Percentiles rank a stretch among this genome's conserved stretches.
phyloP scores from a whole-genome alignment of 2,329 filamentous ascomycete genomes.

The Trichocomaceae sp. region DNA sequence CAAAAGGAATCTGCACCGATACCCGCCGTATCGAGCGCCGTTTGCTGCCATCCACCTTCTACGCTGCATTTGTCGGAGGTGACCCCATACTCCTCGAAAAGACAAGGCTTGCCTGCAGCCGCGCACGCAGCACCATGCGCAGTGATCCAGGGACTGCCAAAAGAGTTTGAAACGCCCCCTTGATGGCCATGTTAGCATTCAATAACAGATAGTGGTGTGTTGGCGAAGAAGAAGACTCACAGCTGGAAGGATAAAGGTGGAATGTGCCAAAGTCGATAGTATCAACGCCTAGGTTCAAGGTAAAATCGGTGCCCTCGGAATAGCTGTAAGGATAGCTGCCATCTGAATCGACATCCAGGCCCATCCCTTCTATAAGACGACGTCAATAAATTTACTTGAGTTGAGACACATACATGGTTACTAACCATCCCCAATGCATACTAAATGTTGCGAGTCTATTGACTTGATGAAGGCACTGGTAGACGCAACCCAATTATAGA shows the following conservation, averaged over 20 bases:
- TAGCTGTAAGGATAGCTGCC: slow-evolving; percentile 48
- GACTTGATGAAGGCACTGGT: slow-evolving; percentile 58
- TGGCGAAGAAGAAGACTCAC: slow-evolving; percentile 20
- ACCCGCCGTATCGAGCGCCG: slow-evolving; percentile 26
- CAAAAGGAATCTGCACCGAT: slow-evolving; percentile 34
- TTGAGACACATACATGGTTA: neutral
- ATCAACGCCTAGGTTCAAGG: slow-evolving; percentile 45
- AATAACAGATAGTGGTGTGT: neutral
- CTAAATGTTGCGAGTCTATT: slow-evolving; percentile 55
- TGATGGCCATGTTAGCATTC: neutral
- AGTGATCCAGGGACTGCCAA: slow-evolving; percentile 45
- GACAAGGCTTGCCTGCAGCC: slow-evolving; percentile 33
- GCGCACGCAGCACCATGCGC: slow-evolving; percentile 38
- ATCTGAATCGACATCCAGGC: slow-evolving; percentile 41
- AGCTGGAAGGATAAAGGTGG: slow-evolving; percentile 46
- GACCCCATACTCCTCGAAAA: slow-evolving; percentile 38
- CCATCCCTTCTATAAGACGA: slow-evolving; percentile 48
- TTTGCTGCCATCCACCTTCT: slow-evolving; percentile 31
- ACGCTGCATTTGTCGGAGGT: slow-evolving; percentile 22
- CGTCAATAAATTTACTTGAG: neutral
- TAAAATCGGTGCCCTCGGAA: slow-evolving; percentile 48
- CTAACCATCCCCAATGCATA: slow-evolving; percentile 52
- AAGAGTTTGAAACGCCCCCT: slow-evolving; percentile 34
- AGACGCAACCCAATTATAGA: slow-evolving; percentile 55
- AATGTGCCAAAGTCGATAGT: slow-evolving; percentile 54